Percentiles rank a stretch among this genome's conserved stretches.
Evolutionary conservation across 345 rosid species (phyloP).

Genomic region (Pugionium dolabratum): DNA sequence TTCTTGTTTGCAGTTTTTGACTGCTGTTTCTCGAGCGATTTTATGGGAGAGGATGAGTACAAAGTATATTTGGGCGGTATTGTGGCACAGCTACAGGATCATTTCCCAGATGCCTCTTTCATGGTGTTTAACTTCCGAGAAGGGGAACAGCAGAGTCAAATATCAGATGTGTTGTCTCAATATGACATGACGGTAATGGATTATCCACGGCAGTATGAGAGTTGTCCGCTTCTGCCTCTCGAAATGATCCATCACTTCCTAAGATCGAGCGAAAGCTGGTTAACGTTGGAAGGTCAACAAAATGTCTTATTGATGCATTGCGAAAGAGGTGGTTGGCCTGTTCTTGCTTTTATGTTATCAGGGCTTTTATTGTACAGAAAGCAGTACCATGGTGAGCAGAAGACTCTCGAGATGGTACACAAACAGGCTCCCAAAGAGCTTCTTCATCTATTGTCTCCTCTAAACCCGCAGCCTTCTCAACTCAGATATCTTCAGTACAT

Average conservation of each 20-base stretch:
- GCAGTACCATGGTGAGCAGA: constrained; percentile 89
- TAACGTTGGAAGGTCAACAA: constrained; percentile 89
- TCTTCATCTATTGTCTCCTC: constrained; percentile 60
- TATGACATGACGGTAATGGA: constrained; percentile 99
- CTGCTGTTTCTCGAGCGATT: constrained; percentile 96
- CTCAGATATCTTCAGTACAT: constrained; percentile 84
- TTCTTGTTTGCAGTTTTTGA: constrained; percentile 74
- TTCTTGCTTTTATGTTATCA: constrained; percentile 95
- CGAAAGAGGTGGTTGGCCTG: constrained; percentile 97
- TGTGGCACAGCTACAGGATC: constrained; percentile 90
- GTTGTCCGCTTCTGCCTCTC: constrained; percentile 79
- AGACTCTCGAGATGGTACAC: constrained; percentile 85
- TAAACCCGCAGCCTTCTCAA: constrained; percentile 82
- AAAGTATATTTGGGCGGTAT: constrained; percentile 90
- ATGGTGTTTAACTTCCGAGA: constrained; percentile 98
- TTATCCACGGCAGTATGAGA: constrained; percentile 90
- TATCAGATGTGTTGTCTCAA: constrained; percentile 78
- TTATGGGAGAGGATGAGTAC: constrained; percentile 91
- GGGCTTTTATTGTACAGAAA: constrained; percentile 81
- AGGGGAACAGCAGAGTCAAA: constrained; percentile 87
- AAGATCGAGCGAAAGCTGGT: constrained; percentile 92
- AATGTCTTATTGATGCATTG: constrained; percentile 96
- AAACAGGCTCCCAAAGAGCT: constrained; percentile 81
- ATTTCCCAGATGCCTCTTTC: constrained; percentile 92
- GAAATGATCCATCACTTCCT: constrained; percentile 97